Base-by-base conservation (phyloP, 768 basidiomycete genomes). In the Cyclocybe aegerita region DNA sequence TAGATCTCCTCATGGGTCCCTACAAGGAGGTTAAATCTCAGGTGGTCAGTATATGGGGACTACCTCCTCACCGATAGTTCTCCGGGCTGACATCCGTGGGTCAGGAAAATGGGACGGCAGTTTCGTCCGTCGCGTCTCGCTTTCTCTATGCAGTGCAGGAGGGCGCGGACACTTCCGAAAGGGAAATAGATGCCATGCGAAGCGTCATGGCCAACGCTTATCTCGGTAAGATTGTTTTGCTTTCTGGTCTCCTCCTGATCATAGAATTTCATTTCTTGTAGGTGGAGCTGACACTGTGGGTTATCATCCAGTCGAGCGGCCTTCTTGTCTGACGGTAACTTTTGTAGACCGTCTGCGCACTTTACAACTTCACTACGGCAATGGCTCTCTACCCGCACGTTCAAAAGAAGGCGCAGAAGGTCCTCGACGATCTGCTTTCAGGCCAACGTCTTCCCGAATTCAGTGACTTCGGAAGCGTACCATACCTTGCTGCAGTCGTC, bases 231-330 rank as follows among this genome's bases (percentile, higher is more conserved):
- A n/a, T 16, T 42, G 2, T 42, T 33, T 34, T 36, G 41, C 23
- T 35, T 34, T 7, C 36, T 6, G 4, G n/a, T 30, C 23, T 17
- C 2, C 29, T 9, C 11, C 2, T 4, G n/a, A 10, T 12, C 9
- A 16, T 12, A 3, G 39, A 11, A 14, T 39, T 29, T 9, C 37
- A 39, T 17, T 35, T 4, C 12, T 10, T 14, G 34, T 17, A 59
- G 54, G 51, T 15, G 54, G 52, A 11, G 52, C 52, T 9, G 54
- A 59, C 16, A 59, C 58, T 4, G 55, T 57, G 4, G 32, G 51
- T 49, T n/a, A 29, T 15, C 5, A 41, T 17, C 11, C 31, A 5
- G 17, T 37, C 39, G 1, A 31, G 12, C 29, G 2, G 10, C 33
- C 32, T 4, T 15, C 4, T 15, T 6, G 5, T 34, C 29, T 7